Base-by-base conservation (phyloP, 2,329 filamentous ascomycete species). In the Colletotrichum sp. region DNA sequence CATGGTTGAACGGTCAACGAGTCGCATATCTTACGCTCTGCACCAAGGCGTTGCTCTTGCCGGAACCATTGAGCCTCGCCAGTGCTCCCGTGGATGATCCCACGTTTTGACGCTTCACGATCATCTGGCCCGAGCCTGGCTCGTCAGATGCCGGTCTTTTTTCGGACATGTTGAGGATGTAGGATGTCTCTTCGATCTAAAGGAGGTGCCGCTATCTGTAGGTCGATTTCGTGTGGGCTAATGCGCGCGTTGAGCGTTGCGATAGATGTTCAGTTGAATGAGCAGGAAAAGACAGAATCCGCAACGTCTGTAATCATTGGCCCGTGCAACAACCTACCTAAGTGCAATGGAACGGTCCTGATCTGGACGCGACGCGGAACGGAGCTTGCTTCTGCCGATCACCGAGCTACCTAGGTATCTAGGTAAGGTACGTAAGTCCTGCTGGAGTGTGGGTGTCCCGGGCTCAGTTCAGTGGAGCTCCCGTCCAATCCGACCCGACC, bases 61-160 rank as follows among this genome's bases (percentile, higher is more conserved):
- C 87, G 19, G 87, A 86, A 62, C 87, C 89, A 85, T 90, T 89
- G 78, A 89, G 85, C 34, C 88, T 87, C 36, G 89, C 87, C 70
- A 90, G 84, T 25, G 87, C 87, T 73, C 87, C 87, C 76, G 84
- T 86, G 19, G 87, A 87, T 27, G 83, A 85, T 78, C 88, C 89
- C 61, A 92, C 85, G 83, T 97, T 98, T 84, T 96, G 96, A 83
- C 96, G 91, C 89, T 99, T 99, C 77, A 99, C 94, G 52, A 96
- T 92, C 80, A 96, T 90, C 85, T 98, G 95, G 65, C 93, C 92
- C 29, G 92, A 92, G 81, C 93, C 92, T 80, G 96, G 96, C 77
- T 95, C 94, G 80, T 94, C 94, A 77, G 95, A 93, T n/a, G 96
- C 96, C 76, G 96, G 94, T 83, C 97, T 92, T 88, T 99, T 99